Base-by-base conservation (phyloP, 1,284 basidiomycete species). In the Microbotryomycetes sp. region DNA sequence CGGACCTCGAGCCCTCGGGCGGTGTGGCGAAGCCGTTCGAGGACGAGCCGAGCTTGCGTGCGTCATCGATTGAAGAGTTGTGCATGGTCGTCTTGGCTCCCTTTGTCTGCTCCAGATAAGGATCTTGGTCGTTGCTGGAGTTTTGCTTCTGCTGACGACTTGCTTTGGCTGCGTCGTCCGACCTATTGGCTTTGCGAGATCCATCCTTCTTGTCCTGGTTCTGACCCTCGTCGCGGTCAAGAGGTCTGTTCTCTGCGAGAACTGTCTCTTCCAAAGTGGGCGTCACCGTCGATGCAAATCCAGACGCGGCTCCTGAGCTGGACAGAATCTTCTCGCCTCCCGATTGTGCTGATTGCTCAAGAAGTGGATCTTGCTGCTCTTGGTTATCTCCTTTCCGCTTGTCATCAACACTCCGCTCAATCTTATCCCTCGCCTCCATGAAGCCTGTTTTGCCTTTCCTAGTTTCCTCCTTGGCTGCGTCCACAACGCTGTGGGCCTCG, bases 181-280 rank as follows among this genome's bases (percentile, higher is more conserved):
- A 22, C 15, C 31, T 49, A 4, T 51, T 45, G 16, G 22, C 22
- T 6, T 55, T 6, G 19, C 51, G 49, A 25, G 55, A 25, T 6
- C 48, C 28, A 25, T 59, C 49, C 26, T 65, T 55, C 9, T 45
- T n/a, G 25, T 47, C 49, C 25, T 60, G 49, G 55, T 23, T 54
- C 16, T 48, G 45, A 15, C 70, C 65, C 52, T 71, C 65, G 63
- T 72, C 47, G 53, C 69, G 30, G 15, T 72, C 67, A 2, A n/a
- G 48, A 47, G 65, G 65, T 22, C 69, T 49, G 12, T 25, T n/a
- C 51, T 85, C 82, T 3, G 73, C 73, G 26, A 87, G 77, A 0
- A 79, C 79, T 73, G 85, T 83, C 76, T 88, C 86, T 73, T 89
- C 88, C 6, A 88, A 73, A 0, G 84, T 87, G 0, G 88, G 87